A percentile compares a stretch with the other conserved stretches of the same genome.
phyloP scores from a whole-genome alignment of 306 rosid species.

The Quillaja saponaria region DNA sequence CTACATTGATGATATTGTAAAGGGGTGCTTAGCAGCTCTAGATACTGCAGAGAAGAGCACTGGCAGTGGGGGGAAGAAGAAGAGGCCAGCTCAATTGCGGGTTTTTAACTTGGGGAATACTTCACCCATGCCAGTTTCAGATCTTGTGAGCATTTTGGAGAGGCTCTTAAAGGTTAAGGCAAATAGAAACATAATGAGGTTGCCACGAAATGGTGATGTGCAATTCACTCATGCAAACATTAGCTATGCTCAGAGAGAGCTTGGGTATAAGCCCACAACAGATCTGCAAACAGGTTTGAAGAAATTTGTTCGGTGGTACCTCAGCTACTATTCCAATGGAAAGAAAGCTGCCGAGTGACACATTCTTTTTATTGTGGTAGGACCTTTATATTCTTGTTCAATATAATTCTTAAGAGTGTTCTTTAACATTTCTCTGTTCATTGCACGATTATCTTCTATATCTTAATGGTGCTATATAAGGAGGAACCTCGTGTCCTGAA shows the following conservation, averaged over 20 bases:
- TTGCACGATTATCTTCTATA: conserved; percentile 49
- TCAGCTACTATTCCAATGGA: conserved; percentile 72
- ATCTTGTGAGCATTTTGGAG: conserved; percentile 91
- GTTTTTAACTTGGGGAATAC: conserved; percentile 95
- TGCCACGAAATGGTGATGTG: conserved; percentile 95
- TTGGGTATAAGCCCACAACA: conserved; percentile 82
- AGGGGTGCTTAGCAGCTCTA: conserved; percentile 85
- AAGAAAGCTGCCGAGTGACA: conserved; percentile 69
- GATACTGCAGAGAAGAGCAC: conserved; percentile 97
- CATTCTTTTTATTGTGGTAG: conserved; percentile 50
- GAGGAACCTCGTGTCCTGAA: conserved; percentile 58
- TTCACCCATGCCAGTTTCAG: conserved; percentile 81
- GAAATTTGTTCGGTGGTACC: conserved; percentile 93
- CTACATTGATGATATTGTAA: conserved; percentile 94
- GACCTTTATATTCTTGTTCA: conserved; percentile 62
- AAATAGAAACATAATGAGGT: conserved; percentile 65
- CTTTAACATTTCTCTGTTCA: conserved; percentile 51
- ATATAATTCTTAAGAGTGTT: conserved; percentile 79
- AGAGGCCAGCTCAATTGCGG: conserved; percentile 81
- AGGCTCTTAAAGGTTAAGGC: conserved; percentile 90
- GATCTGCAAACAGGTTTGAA: conserved; percentile 89
- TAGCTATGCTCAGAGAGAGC: conserved; percentile 81
- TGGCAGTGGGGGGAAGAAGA: conserved; percentile 96
- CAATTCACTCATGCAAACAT: conserved; percentile 93
- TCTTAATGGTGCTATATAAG: conserved; percentile 53